Conservation (phyloP, 352 stramenopile genomes). For the Lagenidium giganteum region DNA sequence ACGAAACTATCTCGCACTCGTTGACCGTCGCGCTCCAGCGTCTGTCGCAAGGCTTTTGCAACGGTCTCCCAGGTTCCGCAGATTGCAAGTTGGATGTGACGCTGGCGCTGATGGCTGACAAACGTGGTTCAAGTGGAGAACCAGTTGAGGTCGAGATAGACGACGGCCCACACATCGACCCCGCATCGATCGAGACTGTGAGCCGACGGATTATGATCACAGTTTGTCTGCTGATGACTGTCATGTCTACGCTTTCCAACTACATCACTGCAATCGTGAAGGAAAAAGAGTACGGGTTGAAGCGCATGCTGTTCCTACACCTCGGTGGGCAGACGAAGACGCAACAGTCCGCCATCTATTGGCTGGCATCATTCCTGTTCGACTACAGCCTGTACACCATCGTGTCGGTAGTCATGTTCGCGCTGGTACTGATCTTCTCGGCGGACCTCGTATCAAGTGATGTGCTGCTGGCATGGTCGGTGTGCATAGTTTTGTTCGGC, state of each 20-base stretch:
- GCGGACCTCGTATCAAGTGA: constrained; percentile 18
- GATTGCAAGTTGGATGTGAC: too few species aligned
- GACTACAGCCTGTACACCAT: constrained; percentile 47
- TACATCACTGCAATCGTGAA: constrained; percentile 62
- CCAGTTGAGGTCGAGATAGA: too few species aligned
- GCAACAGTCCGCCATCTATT: constrained; percentile 57
- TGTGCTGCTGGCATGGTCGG: constrained; percentile 32
- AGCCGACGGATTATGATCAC: constrained; percentile 89
- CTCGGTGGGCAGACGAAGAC: constrained; percentile 37
- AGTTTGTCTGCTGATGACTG: constrained; percentile 72
- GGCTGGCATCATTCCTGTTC: constrained; percentile 61
- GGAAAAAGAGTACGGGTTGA: constrained; percentile 64
- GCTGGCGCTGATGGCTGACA: too few species aligned
- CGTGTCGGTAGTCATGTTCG: constrained; percentile 21
- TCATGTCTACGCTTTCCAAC: constrained; percentile 61
- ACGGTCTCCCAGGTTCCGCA: too few species aligned
- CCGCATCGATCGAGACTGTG: not conserved
- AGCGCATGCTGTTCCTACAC: constrained; percentile 71
- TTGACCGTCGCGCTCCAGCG: constrained; percentile 57
- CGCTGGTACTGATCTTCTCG: constrained; percentile 33
- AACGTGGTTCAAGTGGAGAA: too few species aligned
- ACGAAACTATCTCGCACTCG: constrained; percentile 49
- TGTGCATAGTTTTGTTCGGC: constrained; percentile 32
- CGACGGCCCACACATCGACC: too few species aligned
- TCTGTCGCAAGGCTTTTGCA: constrained; percentile 59